Conservation (phyloP, 2,329 filamentous ascomycete species). For the Zopfia rhizophila region DNA sequence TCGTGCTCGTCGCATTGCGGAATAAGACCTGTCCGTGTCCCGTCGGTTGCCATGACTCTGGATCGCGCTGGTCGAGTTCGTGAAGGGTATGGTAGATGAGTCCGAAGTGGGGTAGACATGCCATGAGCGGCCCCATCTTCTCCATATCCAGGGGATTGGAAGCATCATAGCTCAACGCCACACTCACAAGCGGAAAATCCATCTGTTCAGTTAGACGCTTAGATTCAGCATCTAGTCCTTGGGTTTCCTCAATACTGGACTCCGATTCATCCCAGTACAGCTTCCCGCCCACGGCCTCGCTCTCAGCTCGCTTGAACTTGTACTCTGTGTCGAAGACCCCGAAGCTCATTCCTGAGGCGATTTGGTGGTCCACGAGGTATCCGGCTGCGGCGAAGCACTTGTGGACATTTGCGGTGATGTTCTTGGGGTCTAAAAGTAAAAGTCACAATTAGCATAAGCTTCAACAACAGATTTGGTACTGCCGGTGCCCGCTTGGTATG, state of each 20-base stretch:
- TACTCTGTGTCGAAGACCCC: slow-evolving; percentile 55
- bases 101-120: slow-evolving; percentile 35
- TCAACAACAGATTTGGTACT: no score
- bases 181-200: slow-evolving; percentile 53
- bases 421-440: slow-evolving; percentile 41
- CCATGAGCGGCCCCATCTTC: slow-evolving; percentile 35
- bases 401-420: slow-evolving; percentile 27
- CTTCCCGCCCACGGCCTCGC: slow-evolving; percentile 34
- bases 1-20: slow-evolving; percentile 51
- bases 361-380: slow-evolving; percentile 48
- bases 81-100: slow-evolving; percentile 33
- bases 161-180: slow-evolving; percentile 50
- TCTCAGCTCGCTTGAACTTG: slow-evolving; percentile 45
- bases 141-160: slow-evolving; percentile 35
- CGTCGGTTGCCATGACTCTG: slow-evolving; percentile 39
- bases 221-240: slow-evolving; percentile 32
- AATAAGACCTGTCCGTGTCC: slow-evolving; percentile 43
- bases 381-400: slow-evolving; percentile 8
- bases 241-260: slow-evolving; percentile 23
- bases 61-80: slow-evolving; percentile 32
- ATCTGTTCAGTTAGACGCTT: slow-evolving; percentile 43
- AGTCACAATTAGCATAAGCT: no score
- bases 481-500: no score
- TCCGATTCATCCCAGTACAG: slow-evolving; percentile 39
- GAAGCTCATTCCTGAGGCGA: slow-evolving; percentile 47